Evolutionary conservation across 805 yeast genomes (phyloP).

Genomic region (Sugiyamaella floridensis): DNA sequence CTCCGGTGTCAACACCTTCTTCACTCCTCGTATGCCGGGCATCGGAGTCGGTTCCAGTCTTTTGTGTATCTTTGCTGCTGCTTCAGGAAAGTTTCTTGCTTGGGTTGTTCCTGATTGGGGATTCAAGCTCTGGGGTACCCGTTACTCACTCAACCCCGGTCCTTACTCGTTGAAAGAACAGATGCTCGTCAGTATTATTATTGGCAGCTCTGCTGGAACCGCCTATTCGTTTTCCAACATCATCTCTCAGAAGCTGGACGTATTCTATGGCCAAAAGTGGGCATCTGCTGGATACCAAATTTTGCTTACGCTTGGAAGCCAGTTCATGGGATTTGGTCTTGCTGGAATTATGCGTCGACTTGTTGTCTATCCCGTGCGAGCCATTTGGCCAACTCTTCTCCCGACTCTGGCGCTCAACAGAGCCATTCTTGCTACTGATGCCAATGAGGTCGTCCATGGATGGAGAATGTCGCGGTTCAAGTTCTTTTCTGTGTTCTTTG

Average conservation of each 20-base stretch:
- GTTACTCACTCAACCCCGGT: slow-evolving; percentile 48
- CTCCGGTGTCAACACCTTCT: slow-evolving; percentile 50
- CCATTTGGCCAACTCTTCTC: slow-evolving; percentile 47
- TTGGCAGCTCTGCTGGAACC: slow-evolving; percentile 33
- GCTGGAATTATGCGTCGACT: slow-evolving; percentile 50
- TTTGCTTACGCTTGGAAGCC: slow-evolving; percentile 42
- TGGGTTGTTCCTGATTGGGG: slow-evolving; percentile 42
- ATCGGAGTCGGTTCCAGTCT: slow-evolving; percentile 40
- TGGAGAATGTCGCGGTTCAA: slow-evolving; percentile 53
- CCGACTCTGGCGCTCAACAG: slow-evolving; percentile 49
- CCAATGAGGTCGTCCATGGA: slow-evolving; percentile 41
- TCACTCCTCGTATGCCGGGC: slow-evolving; percentile 48
- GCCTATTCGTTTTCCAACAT: slow-evolving; percentile 17
- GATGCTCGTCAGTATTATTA: slow-evolving; percentile 45
- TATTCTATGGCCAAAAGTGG: slow-evolving; percentile 27
- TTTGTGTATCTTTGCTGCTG: slow-evolving; percentile 42
- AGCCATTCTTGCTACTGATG: slow-evolving; percentile 39
- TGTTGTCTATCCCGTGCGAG: slow-evolving; percentile 39
- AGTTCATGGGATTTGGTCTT: slow-evolving; percentile 47
- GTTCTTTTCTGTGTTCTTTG: slow-evolving; percentile 42
- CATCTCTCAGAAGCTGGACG: slow-evolving; percentile 28
- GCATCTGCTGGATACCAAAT: slow-evolving; percentile 40
- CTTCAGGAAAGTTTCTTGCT: slow-evolving; percentile 44
- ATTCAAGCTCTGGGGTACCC: slow-evolving; percentile 35
- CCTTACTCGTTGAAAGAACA: slow-evolving; percentile 59